Percentiles rank a stretch among this genome's conserved stretches.
Evolutionary conservation across 306 rosid genomes (phyloP).

Genomic region (Oemleria cerasiformis): DNA sequence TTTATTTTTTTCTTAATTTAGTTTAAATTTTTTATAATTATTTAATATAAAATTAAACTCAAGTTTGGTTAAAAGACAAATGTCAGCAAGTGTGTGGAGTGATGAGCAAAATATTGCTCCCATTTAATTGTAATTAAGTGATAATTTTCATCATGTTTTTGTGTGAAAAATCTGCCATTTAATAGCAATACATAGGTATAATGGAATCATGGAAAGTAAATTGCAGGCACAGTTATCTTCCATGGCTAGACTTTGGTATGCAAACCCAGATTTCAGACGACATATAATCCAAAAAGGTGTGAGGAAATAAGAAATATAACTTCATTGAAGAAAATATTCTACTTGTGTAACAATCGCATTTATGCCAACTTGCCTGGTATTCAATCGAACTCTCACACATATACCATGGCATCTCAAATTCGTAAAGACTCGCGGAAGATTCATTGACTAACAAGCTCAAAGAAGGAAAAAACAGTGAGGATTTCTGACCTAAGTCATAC

Average conservation of each 20-base stretch:
- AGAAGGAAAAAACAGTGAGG: not conserved
- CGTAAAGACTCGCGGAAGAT: not conserved
- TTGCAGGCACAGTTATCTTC: not conserved
- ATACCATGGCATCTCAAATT: slow-evolving; percentile 6
- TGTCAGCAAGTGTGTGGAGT: too few species aligned
- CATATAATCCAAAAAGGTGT: not conserved
- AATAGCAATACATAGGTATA: too few species aligned
- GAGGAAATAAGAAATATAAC: not conserved
- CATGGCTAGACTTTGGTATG: not conserved
- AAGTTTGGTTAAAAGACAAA: too few species aligned
- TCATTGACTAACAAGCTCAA: slow-evolving; percentile 3
- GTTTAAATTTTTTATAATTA: too few species aligned
- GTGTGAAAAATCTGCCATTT: too few species aligned
- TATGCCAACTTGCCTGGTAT: slow-evolving; percentile 1
- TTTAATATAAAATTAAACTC: too few species aligned
- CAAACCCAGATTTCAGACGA: not conserved
- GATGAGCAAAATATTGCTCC: too few species aligned
- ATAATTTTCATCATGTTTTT: too few species aligned
- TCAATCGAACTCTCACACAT: slow-evolving; percentile 4
- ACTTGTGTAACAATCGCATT: not conserved
- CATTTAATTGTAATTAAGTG: too few species aligned
- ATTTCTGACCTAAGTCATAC: slow-evolving; percentile 8
- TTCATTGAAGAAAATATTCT: not conserved
- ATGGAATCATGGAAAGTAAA: not conserved
- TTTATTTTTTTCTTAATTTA: too few species aligned